Conservation (phyloP, 2,329 filamentous ascomycete species). For the Chrysosporium keratinophilum region DNA sequence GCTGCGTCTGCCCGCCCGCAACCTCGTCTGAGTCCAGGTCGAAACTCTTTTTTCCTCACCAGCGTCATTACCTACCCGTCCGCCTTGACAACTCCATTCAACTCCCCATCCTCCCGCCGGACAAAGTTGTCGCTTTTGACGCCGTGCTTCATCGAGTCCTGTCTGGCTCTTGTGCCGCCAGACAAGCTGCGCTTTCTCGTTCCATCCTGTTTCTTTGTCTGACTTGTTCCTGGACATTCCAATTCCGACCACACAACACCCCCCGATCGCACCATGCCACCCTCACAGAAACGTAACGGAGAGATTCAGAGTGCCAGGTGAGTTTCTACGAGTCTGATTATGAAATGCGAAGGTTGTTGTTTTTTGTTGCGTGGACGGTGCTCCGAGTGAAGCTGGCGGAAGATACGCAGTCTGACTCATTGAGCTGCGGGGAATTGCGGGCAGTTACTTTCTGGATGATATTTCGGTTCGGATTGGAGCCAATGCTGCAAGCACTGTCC, state of each 20-base stretch:
- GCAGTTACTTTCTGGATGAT: neutral
- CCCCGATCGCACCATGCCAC: conserved; percentile 5
- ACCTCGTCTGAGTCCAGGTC: neutral
- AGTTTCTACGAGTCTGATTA: neutral
- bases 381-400: neutral
- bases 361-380: neutral
- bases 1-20: neutral
- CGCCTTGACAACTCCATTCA: neutral
- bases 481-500: neutral
- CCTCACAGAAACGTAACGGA: neutral
- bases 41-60: neutral
- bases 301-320: conserved; percentile 3
- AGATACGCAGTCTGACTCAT: neutral
- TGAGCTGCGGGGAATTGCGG: neutral
- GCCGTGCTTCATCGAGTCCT: neutral
- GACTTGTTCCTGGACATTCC: neutral
- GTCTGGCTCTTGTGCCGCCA: neutral
- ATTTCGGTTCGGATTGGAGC: no score
- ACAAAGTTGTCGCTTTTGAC: neutral
- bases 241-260: neutral
- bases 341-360: neutral
- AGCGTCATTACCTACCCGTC: neutral
- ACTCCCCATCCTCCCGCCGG: neutral
- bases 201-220: neutral
- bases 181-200: neutral